A percentile compares a stretch with the other conserved stretches of the same genome.
Evolutionary conservation across 371 early-diverging fungal species (phyloP).

Genomic region (Lichtheimia hyalospora): DNA sequence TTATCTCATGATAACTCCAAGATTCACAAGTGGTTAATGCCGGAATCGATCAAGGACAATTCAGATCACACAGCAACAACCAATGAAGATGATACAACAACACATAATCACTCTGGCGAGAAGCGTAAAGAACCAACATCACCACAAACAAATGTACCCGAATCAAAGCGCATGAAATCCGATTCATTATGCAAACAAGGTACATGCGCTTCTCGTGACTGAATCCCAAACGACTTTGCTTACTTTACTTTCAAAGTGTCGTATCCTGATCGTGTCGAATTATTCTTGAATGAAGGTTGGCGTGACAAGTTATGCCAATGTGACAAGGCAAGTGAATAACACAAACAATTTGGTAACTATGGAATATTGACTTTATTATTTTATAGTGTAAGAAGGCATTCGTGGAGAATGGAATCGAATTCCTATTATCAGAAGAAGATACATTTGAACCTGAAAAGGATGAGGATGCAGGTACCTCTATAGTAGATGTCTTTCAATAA

Average conservation of each 20-base stretch:
- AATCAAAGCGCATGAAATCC: no score
- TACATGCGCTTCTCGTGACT: neutral
- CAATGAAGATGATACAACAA: neutral
- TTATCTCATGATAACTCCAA: slow-evolving; percentile 19
- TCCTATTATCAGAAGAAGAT: slow-evolving; percentile 36
- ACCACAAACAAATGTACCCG: neutral
- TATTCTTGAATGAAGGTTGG: slow-evolving; percentile 56
- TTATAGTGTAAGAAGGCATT: slow-evolving; percentile 25
- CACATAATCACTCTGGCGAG: neutral
- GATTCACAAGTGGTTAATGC: slow-evolving; percentile 23
- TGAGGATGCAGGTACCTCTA: slow-evolving; percentile 37
- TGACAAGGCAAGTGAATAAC: slow-evolving; percentile 21
- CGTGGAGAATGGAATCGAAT: slow-evolving; percentile 21
- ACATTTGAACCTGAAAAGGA: slow-evolving; percentile 51
- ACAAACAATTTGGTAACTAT: neutral
- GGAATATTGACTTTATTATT: neutral
- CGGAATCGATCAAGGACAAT: no score
- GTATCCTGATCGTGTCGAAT: slow-evolving; percentile 29
- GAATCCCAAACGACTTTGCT: neutral
- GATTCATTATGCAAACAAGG: neutral
- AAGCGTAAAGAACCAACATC: slow-evolving; percentile 14
- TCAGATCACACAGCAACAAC: no score
- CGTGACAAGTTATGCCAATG: slow-evolving; percentile 47
- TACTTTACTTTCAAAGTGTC: slow-evolving; percentile 5
- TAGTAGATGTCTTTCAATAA: slow-evolving; percentile 42